These are phyloP conservation scores for Hirsutella rhossiliensis DNA, from an alignment of 2,329 filamentous ascomycete genomes.

Conservation along the genomic window DNA sequence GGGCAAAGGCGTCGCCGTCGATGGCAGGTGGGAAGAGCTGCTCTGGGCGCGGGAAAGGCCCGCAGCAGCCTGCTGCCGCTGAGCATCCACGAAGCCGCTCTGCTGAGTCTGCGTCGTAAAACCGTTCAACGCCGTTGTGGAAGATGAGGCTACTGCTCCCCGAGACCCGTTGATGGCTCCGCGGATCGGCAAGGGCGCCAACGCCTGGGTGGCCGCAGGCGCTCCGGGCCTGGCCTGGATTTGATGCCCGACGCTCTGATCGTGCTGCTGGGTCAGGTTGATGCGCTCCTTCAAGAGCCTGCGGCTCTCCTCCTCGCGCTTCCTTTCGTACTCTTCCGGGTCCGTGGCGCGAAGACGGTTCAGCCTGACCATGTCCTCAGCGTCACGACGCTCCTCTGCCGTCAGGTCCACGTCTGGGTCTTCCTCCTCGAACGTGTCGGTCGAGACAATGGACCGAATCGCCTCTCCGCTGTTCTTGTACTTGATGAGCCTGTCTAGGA, in stretches of 20 bases:
- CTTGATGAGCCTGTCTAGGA: constrained; percentile 39
- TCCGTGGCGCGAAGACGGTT: constrained; percentile 20
- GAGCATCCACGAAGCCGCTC: too few species aligned
- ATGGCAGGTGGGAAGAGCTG: not conserved
- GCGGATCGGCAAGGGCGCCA: too few species aligned
- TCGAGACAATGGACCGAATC: constrained; percentile 49
- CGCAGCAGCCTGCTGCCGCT: too few species aligned
- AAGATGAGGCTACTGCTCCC: too few species aligned
- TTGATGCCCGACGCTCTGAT: too few species aligned
- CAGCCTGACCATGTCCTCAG: constrained; percentile 26
- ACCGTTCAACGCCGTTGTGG: too few species aligned
- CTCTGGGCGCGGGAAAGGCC: not conserved
- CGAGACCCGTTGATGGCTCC: too few species aligned
- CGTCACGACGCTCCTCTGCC: constrained; percentile 46
- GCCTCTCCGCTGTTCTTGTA: constrained; percentile 20
- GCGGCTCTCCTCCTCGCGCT: not conserved
- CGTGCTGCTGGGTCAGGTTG: too few species aligned
- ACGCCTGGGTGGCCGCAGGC: too few species aligned
- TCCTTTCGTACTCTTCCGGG: constrained; percentile 17
- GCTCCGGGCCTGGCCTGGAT: too few species aligned
- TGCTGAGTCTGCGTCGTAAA: too few species aligned
- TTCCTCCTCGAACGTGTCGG: constrained; percentile 62
- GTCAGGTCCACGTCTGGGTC: constrained; percentile 45
- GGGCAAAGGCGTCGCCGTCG: constrained; percentile 14
- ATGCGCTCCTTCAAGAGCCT: not conserved